Evolutionary conservation across 768 basidiomycete genomes (phyloP), one percentile per base, ranked within the genome.

Genomic region (Tricholoma hemisulphureum): DNA sequence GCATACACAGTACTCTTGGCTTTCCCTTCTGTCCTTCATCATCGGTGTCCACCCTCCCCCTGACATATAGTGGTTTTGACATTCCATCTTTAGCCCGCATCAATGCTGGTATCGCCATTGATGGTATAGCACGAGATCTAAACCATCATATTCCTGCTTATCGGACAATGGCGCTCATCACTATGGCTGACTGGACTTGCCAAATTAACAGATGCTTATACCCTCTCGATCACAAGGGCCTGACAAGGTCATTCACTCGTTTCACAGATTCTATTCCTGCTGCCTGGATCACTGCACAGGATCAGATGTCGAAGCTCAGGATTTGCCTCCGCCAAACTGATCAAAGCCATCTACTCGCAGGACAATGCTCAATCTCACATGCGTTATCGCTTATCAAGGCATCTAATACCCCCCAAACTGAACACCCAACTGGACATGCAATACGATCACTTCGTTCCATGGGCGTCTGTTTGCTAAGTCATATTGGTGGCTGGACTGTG

Each of bases 11-110:
- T 0, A n/a, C 50, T 6, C 32, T 62, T 1, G 66, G 65, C 0
- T 68, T 73, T 46, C 69, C 70, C 0, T 73, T 67, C 45, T 32
- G 45, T 11, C 59, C 48, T 0, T 58, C 23, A 7, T 55, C 62
- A 0, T 23, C 16, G 3, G 2, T 69, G 1, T 18, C 48, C 0
- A 63, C 63, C 0, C 55, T 63, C 0, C 70, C 68, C 0, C 14
- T 70, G 0, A 18, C 53, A 2, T 23, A 56, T 0, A 48, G 56
- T 9, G 65, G 69, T 1, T 64, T 69, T 23, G 68, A 61, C 23
- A 66, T 71, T 21, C 64, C 65, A 0, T 69, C 65, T 1, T 58
- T 71, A 5, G 13, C 61, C 1, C 48, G 60, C 0, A 59, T 70
- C 6, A 71, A 71, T 48, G 55, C 54, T 0, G 39, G 58, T 0